phyloP scores from a whole-genome alignment of 192 early-diverging fungal genomes.

The Podila epicladia region DNA sequence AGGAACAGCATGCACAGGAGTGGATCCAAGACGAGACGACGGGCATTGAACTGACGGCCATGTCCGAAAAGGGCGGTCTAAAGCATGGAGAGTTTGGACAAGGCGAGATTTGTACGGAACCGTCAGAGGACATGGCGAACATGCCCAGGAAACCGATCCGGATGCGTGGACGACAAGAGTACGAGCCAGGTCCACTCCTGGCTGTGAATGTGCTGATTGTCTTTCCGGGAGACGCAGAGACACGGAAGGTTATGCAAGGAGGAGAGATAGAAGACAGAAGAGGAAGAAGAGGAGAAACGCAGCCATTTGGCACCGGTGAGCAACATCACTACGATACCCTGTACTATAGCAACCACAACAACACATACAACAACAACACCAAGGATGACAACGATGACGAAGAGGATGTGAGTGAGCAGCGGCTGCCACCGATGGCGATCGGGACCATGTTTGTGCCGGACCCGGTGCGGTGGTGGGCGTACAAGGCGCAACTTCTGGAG shows the following conservation, averaged over 20 bases:
- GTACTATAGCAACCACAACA: background rate
- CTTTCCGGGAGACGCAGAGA: constrained; percentile 36
- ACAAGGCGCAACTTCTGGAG: constrained; percentile 26
- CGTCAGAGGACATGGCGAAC: background rate
- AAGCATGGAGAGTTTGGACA: background rate
- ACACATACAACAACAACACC: background rate
- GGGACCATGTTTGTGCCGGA: constrained; percentile 43
- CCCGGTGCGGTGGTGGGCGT: constrained; percentile 49
- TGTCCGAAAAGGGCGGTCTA: background rate
- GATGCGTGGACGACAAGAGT: constrained; percentile 21
- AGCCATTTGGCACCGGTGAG: background rate
- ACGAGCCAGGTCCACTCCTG: constrained; percentile 36
- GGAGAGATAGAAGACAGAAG: background rate
- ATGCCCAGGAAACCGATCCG: background rate
- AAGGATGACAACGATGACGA: background rate
- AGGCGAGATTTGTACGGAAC: background rate
- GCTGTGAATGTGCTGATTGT: constrained; percentile 43
- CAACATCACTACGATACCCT: constrained; percentile 4
- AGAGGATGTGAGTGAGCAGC: constrained; percentile 1
- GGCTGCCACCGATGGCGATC: constrained; percentile 44
- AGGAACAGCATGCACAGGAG: background rate
- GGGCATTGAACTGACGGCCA: background rate
- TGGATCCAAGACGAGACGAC: background rate
- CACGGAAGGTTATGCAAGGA: constrained; percentile 9
- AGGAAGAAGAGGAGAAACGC: background rate